phyloP scores from a whole-genome alignment of 2,329 filamentous ascomycete species.

The Thermoascus crustaceus region DNA sequence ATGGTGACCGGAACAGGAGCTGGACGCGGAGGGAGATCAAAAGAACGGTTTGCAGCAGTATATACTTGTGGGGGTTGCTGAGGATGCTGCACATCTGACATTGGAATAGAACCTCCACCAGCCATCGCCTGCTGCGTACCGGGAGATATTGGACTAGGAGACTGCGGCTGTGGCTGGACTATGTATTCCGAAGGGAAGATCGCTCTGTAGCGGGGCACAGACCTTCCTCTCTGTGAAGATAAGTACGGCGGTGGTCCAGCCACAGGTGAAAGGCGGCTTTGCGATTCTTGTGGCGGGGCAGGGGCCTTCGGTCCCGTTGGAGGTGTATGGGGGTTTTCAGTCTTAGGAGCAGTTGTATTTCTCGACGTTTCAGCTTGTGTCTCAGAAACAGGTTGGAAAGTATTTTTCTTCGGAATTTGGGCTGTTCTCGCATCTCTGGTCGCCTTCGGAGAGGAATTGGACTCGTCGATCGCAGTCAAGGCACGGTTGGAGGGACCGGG shows the following conservation, averaged over 20 bases:
- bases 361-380: no score
- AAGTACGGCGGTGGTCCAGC: constrained; percentile 50
- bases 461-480: constrained; percentile 20
- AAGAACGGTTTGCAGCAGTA: constrained; percentile 28
- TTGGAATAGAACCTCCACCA: constrained; percentile 51
- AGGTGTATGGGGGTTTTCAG: constrained; percentile 5
- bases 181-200: constrained; percentile 51
- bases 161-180: constrained; percentile 42
- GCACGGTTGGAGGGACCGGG: constrained; percentile 12
- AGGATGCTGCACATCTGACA: constrained; percentile 53
- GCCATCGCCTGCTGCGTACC: constrained; percentile 55
- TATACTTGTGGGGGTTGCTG: constrained; percentile 25
- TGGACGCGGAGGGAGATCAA: constrained; percentile 23
- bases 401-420: no score
- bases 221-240: constrained; percentile 14
- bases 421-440: no score
- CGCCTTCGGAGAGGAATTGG: no score
- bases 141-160: constrained; percentile 56
- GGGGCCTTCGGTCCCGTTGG: background rate
- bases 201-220: constrained; percentile 43
- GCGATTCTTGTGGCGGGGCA: background rate
- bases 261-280: background rate
- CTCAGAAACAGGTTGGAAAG: no score
- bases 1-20: constrained; percentile 16
- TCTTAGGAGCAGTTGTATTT: background rate